These are phyloP conservation scores for Drosera capensis DNA, from an alignment of 148 eudicot genomes.

Conservation along the genomic window DNA sequence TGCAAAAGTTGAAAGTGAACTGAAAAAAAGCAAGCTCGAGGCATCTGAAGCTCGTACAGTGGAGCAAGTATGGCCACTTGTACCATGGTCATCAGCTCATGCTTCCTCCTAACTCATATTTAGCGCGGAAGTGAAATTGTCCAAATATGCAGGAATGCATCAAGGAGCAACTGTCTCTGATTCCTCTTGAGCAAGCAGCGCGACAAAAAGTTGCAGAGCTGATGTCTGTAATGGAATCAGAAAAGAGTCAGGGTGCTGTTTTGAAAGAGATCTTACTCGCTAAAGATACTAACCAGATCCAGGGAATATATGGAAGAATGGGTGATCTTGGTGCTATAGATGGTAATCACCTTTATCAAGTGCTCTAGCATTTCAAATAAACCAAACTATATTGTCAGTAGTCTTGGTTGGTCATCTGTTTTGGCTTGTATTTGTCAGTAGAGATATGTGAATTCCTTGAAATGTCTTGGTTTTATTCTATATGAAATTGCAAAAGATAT, in stretches of 20 bases:
- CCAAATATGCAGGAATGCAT: constrained; percentile 42
- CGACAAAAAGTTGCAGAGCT: constrained; percentile 86
- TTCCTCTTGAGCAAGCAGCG: constrained; percentile 74
- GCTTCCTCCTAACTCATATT: neutral
- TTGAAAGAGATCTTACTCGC: constrained; percentile 81
- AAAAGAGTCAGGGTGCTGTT: constrained; percentile 87
- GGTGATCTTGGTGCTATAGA: constrained; percentile 97
- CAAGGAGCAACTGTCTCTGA: constrained; percentile 62
- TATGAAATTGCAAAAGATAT: too few species aligned
- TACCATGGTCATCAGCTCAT: neutral
- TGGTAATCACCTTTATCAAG: constrained; percentile 28
- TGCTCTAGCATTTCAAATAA: neutral
- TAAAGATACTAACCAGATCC: constrained; percentile 55
- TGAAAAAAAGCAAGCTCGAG: constrained; percentile 45
- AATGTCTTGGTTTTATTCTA: too few species aligned
- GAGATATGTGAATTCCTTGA: too few species aligned
- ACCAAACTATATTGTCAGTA: neutral
- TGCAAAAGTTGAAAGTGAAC: constrained; percentile 24
- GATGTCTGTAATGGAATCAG: constrained; percentile 60
- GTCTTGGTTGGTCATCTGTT: neutral
- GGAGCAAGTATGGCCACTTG: constrained; percentile 47
- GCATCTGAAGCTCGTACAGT: constrained; percentile 51
- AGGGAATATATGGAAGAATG: constrained; percentile 91
- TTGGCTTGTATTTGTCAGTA: too few species aligned
- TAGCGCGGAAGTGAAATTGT: constrained; percentile 3